Evolutionary conservation across 1,139 yeast species (phyloP), one percentile per base, ranked within the genome.

Genomic region (Trichomonascaceae sp.): DNA sequence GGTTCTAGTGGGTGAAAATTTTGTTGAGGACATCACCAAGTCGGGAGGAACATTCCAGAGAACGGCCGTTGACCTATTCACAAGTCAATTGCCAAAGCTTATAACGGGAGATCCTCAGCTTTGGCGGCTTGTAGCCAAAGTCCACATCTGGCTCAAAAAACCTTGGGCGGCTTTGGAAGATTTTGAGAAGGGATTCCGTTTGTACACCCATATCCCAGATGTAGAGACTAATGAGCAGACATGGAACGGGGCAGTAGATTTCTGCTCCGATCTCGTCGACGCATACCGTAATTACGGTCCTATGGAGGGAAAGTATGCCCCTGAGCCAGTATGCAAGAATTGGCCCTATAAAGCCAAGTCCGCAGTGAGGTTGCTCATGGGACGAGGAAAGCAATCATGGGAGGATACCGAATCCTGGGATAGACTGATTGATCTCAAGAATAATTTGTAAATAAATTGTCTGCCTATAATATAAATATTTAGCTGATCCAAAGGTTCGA

Each of bases 101-200:
- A 74, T 82, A 36, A 77, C 78, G 11, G 64, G 76, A 11, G 75
- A 78, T 33, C 69, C 89, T 0, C 67, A 84, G 48, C 64, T 82
- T 36, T 89, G 96, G 95, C 71, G 84, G 51, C 57, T 82, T 9
- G 77, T 84, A 13, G 81, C 94, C 3, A 70, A 72, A 45, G 94
- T 85, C 8, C 87, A 85, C 49, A 52, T 81, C 16, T 89, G 98
- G 97, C 71, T 93, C 47, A 66, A 68, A 35, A 71, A 69, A 44
- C 95, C 95, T 14, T 84, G 96, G 94, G 70, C 71, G 3, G 81
- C 95, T 0, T 63, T 92, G 37, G 93, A 79, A 26, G 75, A 85
- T 46, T 77, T 79, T 44, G 96, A 85, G 48, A 82, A 79, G 55
- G 95, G 94, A 0, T 84, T 72, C 52, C 68, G 96, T 44, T 79